Evolutionary conservation across 2,329 filamentous ascomycete genomes (phyloP), one percentile per base, ranked within the genome.

Genomic region (Dactylella cylindrospora): DNA sequence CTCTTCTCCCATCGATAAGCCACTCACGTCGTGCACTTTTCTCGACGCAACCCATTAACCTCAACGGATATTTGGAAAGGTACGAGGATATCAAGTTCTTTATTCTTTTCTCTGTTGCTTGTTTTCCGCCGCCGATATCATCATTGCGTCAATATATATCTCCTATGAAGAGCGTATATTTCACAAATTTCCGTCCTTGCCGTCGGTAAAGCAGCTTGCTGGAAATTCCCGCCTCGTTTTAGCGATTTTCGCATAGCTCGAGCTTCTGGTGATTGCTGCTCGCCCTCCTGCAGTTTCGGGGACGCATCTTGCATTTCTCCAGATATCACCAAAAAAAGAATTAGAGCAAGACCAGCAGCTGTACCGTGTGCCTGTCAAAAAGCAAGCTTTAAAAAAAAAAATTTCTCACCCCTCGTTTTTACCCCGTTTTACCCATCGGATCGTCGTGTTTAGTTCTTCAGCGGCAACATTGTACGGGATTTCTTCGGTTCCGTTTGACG

Each of bases 361-460:
- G 36, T 19, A 40, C 26, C 36, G 36, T 17, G 51, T 28, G 9
- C 40, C 28, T 45, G 33, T 31, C n/a, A n/a, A 26, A 22, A 19
- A 15, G 12, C 31, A 33, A 12, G 31, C 12, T 15, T 33, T 33
- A 8, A 25, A 33, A 3, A 32, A 33, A 31, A 2, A 46, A 20
- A 38, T 35, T 39, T 28, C 26, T 49, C 57, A 44, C 49, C 49
- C 55, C 43, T 49, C 36, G 8, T 17, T 45, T 54, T 54, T 54
- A 43, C 47, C 55, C 49, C 43, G 31, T 62, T 54, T 54, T 54
- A 53, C 36, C 52, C 52, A 57, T 57, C 52, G 32, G 49, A 49
- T 62, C 49, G 43, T 49, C 44, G 49, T 54, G 32, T 19, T 40
- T 23, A 23, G 20, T 40, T 23, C 20, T 19, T 23, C 20, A 40